Evolutionary conservation across 306 rosid species (phyloP), one percentile per base, ranked within the genome.

Genomic region (Chamaecrista fasciculata): DNA sequence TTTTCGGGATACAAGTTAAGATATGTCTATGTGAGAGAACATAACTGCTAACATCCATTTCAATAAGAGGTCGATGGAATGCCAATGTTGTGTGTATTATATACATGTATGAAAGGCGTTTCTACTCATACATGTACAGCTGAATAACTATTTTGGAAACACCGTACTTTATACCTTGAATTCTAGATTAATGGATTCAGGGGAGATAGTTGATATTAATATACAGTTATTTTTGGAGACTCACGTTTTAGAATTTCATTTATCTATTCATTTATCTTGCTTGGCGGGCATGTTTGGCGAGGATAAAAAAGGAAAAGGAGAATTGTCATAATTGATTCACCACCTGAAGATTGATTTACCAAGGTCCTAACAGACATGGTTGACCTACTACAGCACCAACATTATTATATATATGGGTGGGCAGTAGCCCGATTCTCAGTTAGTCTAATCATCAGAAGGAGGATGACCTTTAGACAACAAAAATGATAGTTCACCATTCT

Each of bases 401-500:
- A 33, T 23, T 61, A 34, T 44, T 37, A 52, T 33, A 8, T 36
- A 62, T 18, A 24, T 50, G 47, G 40, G 55, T 40, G 36, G 37
- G 20, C 23, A 55, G 6, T 63, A 14, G 63, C 65, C 71, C 64
- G 76, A 56, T 34, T 39, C 10, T n/a, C 42, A 69, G 79, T 75
- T 76, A 71, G 83, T 81, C 83, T 34, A 29, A 67, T 72, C 63
- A 37, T 59, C 74, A 66, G 66, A 69, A 44, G 47, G 66, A 44
- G 47, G 66, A 39, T 10, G 36, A 72, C 48, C 16, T 51, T 65
- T 49, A 18, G 19, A 42, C 68, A 8, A 44, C n/a, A 33, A 52
- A 19, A 23, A 67, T 48, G 88, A 86, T 75, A 8, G 77, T 68
- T 56, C 66, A 86, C 89, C 91, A 70, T 34, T 66, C 46, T 18